Evolutionary conservation across 768 basidiomycete species (phyloP).

Genomic region (Tephrocybe sp.): DNA sequence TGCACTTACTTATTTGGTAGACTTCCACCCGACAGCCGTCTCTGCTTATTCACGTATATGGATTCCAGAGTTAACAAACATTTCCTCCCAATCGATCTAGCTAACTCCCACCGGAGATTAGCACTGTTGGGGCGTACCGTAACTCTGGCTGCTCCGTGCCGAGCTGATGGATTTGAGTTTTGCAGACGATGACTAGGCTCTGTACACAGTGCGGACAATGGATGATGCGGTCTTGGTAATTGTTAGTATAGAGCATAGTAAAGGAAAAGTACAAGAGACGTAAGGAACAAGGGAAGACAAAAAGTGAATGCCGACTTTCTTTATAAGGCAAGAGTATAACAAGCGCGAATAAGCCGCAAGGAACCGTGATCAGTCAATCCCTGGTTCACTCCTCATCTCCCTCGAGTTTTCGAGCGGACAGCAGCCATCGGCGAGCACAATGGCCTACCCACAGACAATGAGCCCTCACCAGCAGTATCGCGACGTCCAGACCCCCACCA

Average conservation of each 20-base stretch:
- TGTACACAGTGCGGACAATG: neutral
- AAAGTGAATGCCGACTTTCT: constrained; percentile 11
- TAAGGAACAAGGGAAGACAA: constrained; percentile 5
- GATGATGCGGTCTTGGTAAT: neutral
- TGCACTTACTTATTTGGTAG: no score
- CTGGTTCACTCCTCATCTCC: constrained; percentile 15
- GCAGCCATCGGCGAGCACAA: constrained; percentile 17
- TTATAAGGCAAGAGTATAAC: constrained; percentile 22
- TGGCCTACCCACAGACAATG: constrained; percentile 42
- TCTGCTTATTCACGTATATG: no score
- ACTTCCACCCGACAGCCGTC: no score
- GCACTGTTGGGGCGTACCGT: no score
- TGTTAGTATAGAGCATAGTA: neutral
- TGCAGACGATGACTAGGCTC: neutral
- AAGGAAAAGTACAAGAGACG: neutral
- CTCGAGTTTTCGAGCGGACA: constrained; percentile 17
- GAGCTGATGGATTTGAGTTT: no score
- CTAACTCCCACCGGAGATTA: no score
- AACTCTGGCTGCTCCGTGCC: no score
- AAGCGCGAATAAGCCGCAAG: constrained; percentile 15
- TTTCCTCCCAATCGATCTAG: no score
- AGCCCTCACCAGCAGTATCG: constrained; percentile 36
- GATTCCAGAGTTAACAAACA: no score
- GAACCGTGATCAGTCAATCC: constrained; percentile 21
- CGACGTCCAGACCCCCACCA: constrained; percentile 26